Conservation (phyloP, 768 basidiomycete species). For the Phlegmacium glaucopus region DNA sequence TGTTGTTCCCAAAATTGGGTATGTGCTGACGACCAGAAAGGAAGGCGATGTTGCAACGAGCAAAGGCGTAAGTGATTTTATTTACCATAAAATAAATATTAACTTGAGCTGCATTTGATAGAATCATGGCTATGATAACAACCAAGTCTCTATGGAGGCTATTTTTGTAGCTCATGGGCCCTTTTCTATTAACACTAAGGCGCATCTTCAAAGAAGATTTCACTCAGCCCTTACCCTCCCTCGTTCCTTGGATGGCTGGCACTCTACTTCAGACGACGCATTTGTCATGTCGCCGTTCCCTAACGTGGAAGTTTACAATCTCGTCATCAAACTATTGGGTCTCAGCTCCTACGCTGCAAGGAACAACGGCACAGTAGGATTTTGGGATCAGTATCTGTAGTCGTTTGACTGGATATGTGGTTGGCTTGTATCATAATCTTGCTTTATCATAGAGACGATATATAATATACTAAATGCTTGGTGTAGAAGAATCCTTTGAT, state of each 20-base stretch:
- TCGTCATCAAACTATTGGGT: slow-evolving; percentile 72
- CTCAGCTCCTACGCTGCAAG: slow-evolving; percentile 51
- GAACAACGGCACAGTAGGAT: slow-evolving; percentile 77
- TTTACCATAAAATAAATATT: not conserved
- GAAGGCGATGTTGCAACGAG: slow-evolving; percentile 60
- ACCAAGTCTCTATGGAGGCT: slow-evolving; percentile 74
- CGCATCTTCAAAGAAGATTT: slow-evolving; percentile 37
- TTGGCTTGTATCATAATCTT: not conserved
- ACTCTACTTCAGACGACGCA: slow-evolving; percentile 57
- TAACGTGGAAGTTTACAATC: slow-evolving; percentile 84
- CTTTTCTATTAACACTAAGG: slow-evolving; percentile 69
- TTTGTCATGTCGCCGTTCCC: slow-evolving; percentile 81
- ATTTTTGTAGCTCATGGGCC: slow-evolving; percentile 93
- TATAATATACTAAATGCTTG: not conserved
- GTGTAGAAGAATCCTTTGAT: not conserved
- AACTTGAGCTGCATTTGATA: slow-evolving; percentile 21
- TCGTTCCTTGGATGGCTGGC: slow-evolving; percentile 50
- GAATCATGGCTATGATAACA: slow-evolving; percentile 92
- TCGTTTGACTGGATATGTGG: not conserved
- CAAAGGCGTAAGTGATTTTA: slow-evolving; percentile 62
- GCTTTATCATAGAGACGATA: not conserved
- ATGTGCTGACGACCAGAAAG: slow-evolving; percentile 66
- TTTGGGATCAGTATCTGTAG: slow-evolving; percentile 80
- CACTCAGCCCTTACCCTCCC: slow-evolving; percentile 7
- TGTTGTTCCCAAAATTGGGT: slow-evolving; percentile 78